Evolutionary conservation across 2,329 filamentous ascomycete species (phyloP).

Genomic region (Colletotrichum tanaceti): DNA sequence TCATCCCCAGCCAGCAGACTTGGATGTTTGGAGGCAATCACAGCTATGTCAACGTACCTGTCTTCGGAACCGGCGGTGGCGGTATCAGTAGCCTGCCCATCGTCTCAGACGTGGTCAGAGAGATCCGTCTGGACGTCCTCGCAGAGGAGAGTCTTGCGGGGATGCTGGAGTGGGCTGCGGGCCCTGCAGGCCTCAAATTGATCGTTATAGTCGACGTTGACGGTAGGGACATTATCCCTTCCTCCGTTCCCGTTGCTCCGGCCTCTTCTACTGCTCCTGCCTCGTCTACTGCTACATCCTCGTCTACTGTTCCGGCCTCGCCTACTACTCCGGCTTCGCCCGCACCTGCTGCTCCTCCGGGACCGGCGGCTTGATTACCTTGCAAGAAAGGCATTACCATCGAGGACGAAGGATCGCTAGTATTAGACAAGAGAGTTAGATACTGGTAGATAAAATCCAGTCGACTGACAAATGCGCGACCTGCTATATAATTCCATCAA

Average conservation of each 20-base stretch:
- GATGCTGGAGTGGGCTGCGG: constrained; percentile 23
- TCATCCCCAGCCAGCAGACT: background rate
- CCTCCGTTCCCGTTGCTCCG: background rate
- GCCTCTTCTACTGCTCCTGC: background rate
- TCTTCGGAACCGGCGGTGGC: background rate
- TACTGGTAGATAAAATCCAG: too few species aligned
- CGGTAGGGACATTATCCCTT: background rate
- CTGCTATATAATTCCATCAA: too few species aligned
- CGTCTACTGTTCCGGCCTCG: background rate
- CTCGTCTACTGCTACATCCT: background rate
- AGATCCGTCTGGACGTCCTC: constrained; percentile 12
- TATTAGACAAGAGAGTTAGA: background rate
- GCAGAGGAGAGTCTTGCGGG: constrained; percentile 1
- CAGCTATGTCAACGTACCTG: constrained; percentile 8
- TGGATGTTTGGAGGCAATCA: background rate
- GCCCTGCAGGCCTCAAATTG: constrained; percentile 30
- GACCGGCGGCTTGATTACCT: background rate
- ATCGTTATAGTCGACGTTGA: constrained; percentile 21
- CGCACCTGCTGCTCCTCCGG: background rate
- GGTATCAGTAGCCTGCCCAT: background rate
- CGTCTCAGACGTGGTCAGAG: constrained; percentile 25
- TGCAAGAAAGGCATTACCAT: background rate
- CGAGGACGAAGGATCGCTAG: too few species aligned
- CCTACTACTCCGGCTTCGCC: background rate
- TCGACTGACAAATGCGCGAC: too few species aligned